phyloP scores from a whole-genome alignment of 164 flowering plant species.

The Chimonanthus salicifolius region DNA sequence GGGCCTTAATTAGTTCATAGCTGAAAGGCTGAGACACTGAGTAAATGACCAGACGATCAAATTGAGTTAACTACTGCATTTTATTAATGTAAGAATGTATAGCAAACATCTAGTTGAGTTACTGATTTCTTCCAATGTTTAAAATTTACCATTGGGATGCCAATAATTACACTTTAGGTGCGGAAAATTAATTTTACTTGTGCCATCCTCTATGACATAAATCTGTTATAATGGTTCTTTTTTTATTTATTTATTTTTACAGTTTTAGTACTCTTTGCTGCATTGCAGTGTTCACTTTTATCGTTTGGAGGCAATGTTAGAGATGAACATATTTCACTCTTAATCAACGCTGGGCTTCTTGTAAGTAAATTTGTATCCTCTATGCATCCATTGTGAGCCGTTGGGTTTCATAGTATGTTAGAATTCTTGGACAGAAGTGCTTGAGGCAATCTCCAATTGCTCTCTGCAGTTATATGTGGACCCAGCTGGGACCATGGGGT shows the following conservation, averaged over 20 bases:
- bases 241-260: constrained; percentile 4
- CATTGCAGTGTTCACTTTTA: constrained; percentile 66
- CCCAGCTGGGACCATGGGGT: no score
- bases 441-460: no score
- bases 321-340: constrained; percentile 69
- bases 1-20: no score
- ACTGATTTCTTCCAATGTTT: background rate
- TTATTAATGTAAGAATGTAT: no score
- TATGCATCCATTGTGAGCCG: background rate
- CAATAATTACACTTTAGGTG: background rate
- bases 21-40: no score
- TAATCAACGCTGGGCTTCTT: constrained; percentile 86
- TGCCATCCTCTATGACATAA: background rate
- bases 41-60: no score
- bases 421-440: no score
- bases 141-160: background rate
- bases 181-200: constrained; percentile 3
- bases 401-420: no score
- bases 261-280: constrained; percentile 27
- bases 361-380: constrained; percentile 44
- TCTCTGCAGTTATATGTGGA: no score
- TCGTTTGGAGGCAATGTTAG: constrained; percentile 77
- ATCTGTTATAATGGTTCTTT: constrained; percentile 3
- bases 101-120: background rate
- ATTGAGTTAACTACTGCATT: no score